Percentiles rank a stretch among this genome's conserved stretches.
phyloP scores from a whole-genome alignment of 148 eudicot species.

The Salicornia ramosissima region DNA sequence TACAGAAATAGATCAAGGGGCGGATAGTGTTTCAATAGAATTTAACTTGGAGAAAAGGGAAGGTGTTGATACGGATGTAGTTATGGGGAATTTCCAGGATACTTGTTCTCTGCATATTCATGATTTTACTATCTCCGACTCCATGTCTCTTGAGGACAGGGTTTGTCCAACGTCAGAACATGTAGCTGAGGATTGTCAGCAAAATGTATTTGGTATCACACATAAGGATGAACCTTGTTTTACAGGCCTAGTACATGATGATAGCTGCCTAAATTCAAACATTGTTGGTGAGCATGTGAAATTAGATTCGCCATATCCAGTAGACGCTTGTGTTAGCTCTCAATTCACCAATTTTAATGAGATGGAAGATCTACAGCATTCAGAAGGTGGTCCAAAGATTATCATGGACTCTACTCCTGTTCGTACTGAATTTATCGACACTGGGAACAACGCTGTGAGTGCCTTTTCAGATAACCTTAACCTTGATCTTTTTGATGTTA shows the following conservation, averaged over 20 bases:
- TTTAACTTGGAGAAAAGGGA: conserved; percentile 32
- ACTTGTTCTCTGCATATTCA: conserved; percentile 19
- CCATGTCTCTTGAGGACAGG: conserved; percentile 19
- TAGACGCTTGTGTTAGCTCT: conserved; percentile 29
- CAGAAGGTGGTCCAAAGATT: conserved; percentile 28
- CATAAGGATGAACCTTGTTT: conserved; percentile 29
- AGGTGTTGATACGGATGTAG: conserved; percentile 27
- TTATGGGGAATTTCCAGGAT: conserved; percentile 16
- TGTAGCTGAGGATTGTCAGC: conserved; percentile 18
- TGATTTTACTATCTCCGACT: conserved; percentile 18
- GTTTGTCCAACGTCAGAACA: conserved; percentile 21
- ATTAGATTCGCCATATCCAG: conserved; percentile 26
- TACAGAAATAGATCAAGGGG: conserved; percentile 26
- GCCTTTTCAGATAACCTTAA: conserved; percentile 2
- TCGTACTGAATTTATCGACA: conserved; percentile 9
- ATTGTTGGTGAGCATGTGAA: conserved; percentile 24
- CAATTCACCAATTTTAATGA: conserved; percentile 27
- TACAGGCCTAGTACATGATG: conserved; percentile 35
- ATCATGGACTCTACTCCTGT: conserved; percentile 30
- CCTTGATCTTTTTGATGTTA: not conserved
- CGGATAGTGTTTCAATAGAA: too few species aligned
- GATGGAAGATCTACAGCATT: conserved; percentile 26
- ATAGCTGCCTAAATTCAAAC: conserved; percentile 12
- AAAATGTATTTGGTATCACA: conserved; percentile 20
- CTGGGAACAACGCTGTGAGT: conserved; percentile 47